These are phyloP conservation scores for Linum lewisii DNA, from an alignment of 345 rosid species.

Conservation along the genomic window DNA sequence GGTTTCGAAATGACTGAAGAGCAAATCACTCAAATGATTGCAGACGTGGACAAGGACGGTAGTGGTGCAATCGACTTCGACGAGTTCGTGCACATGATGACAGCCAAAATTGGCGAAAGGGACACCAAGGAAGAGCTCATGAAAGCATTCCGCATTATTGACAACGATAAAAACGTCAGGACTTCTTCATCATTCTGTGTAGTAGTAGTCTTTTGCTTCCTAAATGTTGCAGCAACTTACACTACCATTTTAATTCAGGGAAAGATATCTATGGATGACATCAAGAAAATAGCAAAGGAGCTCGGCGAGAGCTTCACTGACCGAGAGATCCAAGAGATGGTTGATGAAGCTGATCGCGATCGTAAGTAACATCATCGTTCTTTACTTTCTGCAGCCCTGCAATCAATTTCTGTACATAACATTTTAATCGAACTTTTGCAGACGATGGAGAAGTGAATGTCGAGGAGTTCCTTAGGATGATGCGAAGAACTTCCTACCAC, in stretches of 20 bases:
- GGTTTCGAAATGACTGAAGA: constrained; percentile 94
- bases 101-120: constrained; percentile 92
- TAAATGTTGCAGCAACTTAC: constrained; percentile 7
- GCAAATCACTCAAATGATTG: constrained; percentile 96
- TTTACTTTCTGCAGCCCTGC: too few species aligned
- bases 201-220: neutral
- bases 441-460: constrained; percentile 6
- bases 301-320: constrained; percentile 69
- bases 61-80: constrained; percentile 95
- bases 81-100: constrained; percentile 95
- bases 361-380: constrained; percentile 31
- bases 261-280: constrained; percentile 58
- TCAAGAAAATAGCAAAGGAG: constrained; percentile 56
- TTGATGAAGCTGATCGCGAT: constrained; percentile 73
- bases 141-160: constrained; percentile 73
- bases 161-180: constrained; percentile 70
- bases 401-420: neutral
- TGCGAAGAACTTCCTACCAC: constrained; percentile 1
- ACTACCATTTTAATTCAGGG: constrained; percentile 33
- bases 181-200: constrained; percentile 2
- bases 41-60: constrained; percentile 94
- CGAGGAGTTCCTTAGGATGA: constrained; percentile 8
- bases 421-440: neutral
- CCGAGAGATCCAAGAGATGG: constrained; percentile 65
- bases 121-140: constrained; percentile 82